Percentiles rank a stretch among this genome's conserved stretches.
Conservation (phyloP, 805 yeast species). For the Ogataea minuta region DNA sequence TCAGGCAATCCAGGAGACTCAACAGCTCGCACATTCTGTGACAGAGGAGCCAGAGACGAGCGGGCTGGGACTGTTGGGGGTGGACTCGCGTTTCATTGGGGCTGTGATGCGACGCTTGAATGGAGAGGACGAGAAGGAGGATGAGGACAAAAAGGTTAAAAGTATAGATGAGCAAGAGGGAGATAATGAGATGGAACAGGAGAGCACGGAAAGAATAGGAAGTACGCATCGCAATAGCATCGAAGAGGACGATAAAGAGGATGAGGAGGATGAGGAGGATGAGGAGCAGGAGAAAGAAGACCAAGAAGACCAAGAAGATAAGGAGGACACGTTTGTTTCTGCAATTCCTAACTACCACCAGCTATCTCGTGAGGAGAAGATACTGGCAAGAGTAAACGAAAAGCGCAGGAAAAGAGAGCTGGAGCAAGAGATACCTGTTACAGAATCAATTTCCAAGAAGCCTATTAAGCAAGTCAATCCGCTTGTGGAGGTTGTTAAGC, state of each 20-base stretch:
- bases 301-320: conserved; percentile 3
- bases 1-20: background rate
- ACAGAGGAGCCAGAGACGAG: conserved; percentile 1
- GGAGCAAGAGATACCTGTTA: conserved; percentile 8
- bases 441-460: background rate
- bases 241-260: background rate
- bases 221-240: background rate
- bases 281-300: conserved; percentile 1
- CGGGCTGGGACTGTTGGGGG: conserved; percentile 17
- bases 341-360: conserved; percentile 19
- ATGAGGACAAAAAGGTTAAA: no score
- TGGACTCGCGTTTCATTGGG: conserved; percentile 14
- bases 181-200: no score
- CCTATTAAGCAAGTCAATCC: conserved; percentile 12
- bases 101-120: conserved; percentile 19
- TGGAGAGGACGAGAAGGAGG: conserved; percentile 9
- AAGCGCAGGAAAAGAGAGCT: conserved; percentile 20
- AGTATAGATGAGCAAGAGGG: no score
- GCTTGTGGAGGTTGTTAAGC: conserved; percentile 16
- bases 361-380: conserved; percentile 29
- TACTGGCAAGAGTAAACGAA: conserved; percentile 27
- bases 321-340: conserved; percentile 4
- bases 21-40: conserved; percentile 2
- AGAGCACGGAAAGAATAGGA: background rate
- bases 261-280: background rate